Evolutionary conservation across 2,329 filamentous ascomycete genomes (phyloP), one percentile per base, ranked within the genome.

Genomic region (Shiraia sp.): DNA sequence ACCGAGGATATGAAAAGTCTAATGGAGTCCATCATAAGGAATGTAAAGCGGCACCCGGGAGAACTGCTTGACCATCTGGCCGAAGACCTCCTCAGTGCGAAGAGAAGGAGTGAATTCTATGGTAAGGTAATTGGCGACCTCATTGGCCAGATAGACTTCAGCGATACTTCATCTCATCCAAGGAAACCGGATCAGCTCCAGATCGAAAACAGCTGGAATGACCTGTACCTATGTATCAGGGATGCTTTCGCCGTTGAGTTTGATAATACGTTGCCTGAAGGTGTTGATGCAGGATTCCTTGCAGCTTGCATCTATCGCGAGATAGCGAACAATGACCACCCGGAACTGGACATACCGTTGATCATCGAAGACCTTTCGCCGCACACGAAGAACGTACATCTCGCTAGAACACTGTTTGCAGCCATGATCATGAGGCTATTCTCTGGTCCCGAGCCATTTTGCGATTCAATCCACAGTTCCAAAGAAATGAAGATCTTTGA

Each of bases 361-460:
- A 14, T 49, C 3, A 33, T 32, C 10, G 37, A 41, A 6, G 32
- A 40, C 3, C 38, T 52, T 15, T 16, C 9, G 3, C 12, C 2
- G 4, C 23, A 15, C 9, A 23, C 45, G 4, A 13, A 32, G 9
- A 46, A 42, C 16, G 42, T 42, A 25, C 40, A 49, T 5, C n/a
- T 40, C 2, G 42, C 35, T 6, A 47, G 47, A 16, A 10, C 37
- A 1, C 26, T 54, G 10, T 13, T 51, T 14, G 37, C 45, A 27
- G 48, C 48, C 10, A 14, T 51, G 9, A 25, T 58, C 22, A 29
- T 26, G 6, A 46, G 40, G 36, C 17, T 49, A 2, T 52, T 55
- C 22, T 13, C n/a, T 10, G 30, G 13, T 6, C 35, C 47, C 13
- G 39, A 45, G 27, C 16, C 36, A 2, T 46, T 48, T 38, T 49